Percentiles rank a stretch among this genome's conserved stretches.
Conservation (phyloP, 2,329 filamentous ascomycete genomes). For the Aspergillus pseudoglaucus region DNA sequence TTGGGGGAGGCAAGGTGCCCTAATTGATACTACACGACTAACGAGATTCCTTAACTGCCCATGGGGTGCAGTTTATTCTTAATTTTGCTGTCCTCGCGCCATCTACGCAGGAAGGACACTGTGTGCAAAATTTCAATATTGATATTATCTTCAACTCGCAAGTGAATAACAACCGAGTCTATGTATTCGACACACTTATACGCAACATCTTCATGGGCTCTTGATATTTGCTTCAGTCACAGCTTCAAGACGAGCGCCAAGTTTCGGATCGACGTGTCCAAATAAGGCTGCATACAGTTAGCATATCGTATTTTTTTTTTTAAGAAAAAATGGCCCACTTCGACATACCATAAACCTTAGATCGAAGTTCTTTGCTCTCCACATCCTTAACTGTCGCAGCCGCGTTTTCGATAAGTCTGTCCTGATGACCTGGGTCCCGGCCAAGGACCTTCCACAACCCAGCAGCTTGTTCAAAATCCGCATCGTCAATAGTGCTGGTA, state of each 20-base stretch:
- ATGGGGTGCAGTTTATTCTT: too few species aligned
- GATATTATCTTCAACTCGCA: too few species aligned
- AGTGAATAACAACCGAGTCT: too few species aligned
- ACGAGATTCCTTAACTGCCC: too few species aligned
- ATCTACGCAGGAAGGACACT: too few species aligned
- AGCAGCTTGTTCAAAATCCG: slow-evolving; percentile 25
- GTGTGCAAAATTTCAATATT: too few species aligned
- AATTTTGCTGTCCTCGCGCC: too few species aligned
- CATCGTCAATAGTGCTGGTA: slow-evolving; percentile 16
- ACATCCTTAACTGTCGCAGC: slow-evolving; percentile 15
- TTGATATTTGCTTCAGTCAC: not conserved
- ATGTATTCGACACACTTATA: too few species aligned
- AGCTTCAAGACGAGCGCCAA: not conserved
- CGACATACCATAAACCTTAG: slow-evolving; percentile 23
- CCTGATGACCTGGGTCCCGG: slow-evolving; percentile 27
- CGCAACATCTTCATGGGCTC: not conserved
- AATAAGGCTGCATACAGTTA: not conserved
- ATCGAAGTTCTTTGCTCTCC: slow-evolving; percentile 14
- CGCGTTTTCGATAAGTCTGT: slow-evolving; percentile 24
- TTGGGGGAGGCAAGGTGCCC: too few species aligned
- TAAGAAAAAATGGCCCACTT: too few species aligned
- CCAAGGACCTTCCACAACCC: slow-evolving; percentile 27
- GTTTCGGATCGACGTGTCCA: not conserved
- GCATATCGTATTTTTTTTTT: too few species aligned
- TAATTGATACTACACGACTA: too few species aligned